Evolutionary conservation across 768 basidiomycete species (phyloP).

Genomic region (Xanthoconium stramineum): DNA sequence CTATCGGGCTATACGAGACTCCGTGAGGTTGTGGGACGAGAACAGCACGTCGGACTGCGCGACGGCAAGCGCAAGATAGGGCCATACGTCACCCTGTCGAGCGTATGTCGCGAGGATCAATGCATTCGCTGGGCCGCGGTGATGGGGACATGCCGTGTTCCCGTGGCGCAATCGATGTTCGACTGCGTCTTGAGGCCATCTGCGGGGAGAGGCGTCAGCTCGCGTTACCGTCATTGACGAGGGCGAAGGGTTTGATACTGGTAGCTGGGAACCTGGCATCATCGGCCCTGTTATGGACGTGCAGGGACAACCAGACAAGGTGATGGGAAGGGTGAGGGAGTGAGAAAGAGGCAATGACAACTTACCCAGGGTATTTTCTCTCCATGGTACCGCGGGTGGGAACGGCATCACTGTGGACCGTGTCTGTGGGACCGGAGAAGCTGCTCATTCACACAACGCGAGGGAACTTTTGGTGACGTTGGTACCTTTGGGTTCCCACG

Average conservation of each 20-base stretch:
- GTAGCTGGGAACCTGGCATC: too few relatives aligned
- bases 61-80: constrained; percentile 56
- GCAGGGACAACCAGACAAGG: not conserved
- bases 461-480: too few relatives aligned
- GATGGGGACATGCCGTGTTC: constrained; percentile 56
- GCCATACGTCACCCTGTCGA: constrained; percentile 91
- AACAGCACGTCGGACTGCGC: constrained; percentile 47
- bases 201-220: constrained; percentile 20
- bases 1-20: constrained; percentile 85
- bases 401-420: too few relatives aligned
- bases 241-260: not conserved
- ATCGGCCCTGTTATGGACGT: not conserved
- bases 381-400: too few relatives aligned
- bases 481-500: too few relatives aligned
- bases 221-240: not conserved
- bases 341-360: too few relatives aligned
- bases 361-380: too few relatives aligned
- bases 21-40: constrained; percentile 94
- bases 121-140: constrained; percentile 70
- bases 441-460: too few relatives aligned
- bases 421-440: too few relatives aligned
- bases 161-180: constrained; percentile 30
- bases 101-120: constrained; percentile 76
- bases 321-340: not conserved
- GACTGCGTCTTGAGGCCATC: constrained; percentile 69